Conservation (phyloP, 2,329 filamentous ascomycete species). For the Ceratocystis cubensis region DNA sequence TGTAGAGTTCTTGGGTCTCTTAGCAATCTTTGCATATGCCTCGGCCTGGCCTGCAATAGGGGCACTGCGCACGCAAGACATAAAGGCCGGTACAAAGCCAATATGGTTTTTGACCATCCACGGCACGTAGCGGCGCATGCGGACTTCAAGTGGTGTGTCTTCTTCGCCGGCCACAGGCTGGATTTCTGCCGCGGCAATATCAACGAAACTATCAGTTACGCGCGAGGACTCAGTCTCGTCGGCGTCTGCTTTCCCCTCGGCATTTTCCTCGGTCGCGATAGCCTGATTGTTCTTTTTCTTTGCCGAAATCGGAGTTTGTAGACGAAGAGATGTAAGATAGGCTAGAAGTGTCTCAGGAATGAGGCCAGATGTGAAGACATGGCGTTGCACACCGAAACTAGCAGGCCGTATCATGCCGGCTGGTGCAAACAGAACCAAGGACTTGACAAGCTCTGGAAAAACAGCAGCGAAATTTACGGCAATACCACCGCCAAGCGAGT, state of each 20-base stretch:
- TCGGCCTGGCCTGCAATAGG: slow-evolving; percentile 42
- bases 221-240: slow-evolving; percentile 16
- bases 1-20: slow-evolving; percentile 33
- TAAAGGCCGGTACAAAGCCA: slow-evolving; percentile 49
- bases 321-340: slow-evolving; percentile 35
- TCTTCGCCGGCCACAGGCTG: slow-evolving; percentile 25
- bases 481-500: slow-evolving; percentile 72
- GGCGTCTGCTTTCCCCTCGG: neutral
- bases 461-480: slow-evolving; percentile 59
- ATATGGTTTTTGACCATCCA: slow-evolving; percentile 46
- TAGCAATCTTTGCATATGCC: slow-evolving; percentile 37
- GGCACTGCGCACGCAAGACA: slow-evolving; percentile 43
- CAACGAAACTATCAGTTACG: slow-evolving; percentile 27
- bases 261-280: neutral
- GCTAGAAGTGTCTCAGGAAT: slow-evolving; percentile 42
- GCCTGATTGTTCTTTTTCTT: slow-evolving; percentile 24
- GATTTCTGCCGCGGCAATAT: slow-evolving; percentile 35
- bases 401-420: slow-evolving; percentile 55
- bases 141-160: slow-evolving; percentile 32
- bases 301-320: slow-evolving; percentile 39
- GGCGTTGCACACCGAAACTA: slow-evolving; percentile 39
- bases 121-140: slow-evolving; percentile 40
- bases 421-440: slow-evolving; percentile 65
- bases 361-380: slow-evolving; percentile 43
- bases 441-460: slow-evolving; percentile 57